Percentiles rank a stretch among this genome's conserved stretches.
Conservation (phyloP, 1,139 yeast genomes). For the Hyphopichia fennica region DNA sequence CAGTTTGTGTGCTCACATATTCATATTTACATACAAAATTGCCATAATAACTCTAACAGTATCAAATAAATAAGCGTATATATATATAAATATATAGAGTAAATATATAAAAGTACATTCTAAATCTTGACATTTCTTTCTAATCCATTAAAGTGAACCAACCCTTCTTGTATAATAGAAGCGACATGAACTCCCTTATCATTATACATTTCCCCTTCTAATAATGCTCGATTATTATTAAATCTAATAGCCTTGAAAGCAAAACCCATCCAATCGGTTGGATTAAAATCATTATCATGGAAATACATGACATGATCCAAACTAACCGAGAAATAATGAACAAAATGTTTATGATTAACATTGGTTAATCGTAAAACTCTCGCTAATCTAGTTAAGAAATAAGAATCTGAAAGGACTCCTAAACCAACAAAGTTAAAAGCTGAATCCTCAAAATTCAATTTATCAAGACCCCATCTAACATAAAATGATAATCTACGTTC, state of each 20-base stretch:
- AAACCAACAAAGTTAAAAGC: constrained; percentile 57
- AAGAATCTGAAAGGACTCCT: constrained; percentile 63
- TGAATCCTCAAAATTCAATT: constrained; percentile 13
- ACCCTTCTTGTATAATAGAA: constrained; percentile 67
- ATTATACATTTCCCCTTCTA: constrained; percentile 60
- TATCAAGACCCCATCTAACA: constrained; percentile 40
- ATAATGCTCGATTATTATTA: constrained; percentile 53
- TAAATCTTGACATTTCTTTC: constrained; percentile 15
- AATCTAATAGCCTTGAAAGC: constrained; percentile 53
- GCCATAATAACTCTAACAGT: not conserved
- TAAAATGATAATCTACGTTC: constrained; percentile 45
- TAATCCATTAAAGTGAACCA: constrained; percentile 28
- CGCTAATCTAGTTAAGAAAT: constrained; percentile 47
- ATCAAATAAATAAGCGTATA: not conserved
- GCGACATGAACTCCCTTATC: constrained; percentile 57
- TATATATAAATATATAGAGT: not conserved
- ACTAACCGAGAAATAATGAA: constrained; percentile 49
- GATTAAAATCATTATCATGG: constrained; percentile 55
- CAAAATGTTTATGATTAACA: constrained; percentile 23
- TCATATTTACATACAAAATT: not conserved
- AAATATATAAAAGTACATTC: not conserved
- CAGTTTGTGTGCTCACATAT: too few species aligned
- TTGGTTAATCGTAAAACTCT: constrained; percentile 25
- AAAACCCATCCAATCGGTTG: constrained; percentile 55
- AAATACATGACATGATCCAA: constrained; percentile 71